Base-by-base conservation (phyloP, 2,329 filamentous ascomycete species). In the Penicillium sp. region DNA sequence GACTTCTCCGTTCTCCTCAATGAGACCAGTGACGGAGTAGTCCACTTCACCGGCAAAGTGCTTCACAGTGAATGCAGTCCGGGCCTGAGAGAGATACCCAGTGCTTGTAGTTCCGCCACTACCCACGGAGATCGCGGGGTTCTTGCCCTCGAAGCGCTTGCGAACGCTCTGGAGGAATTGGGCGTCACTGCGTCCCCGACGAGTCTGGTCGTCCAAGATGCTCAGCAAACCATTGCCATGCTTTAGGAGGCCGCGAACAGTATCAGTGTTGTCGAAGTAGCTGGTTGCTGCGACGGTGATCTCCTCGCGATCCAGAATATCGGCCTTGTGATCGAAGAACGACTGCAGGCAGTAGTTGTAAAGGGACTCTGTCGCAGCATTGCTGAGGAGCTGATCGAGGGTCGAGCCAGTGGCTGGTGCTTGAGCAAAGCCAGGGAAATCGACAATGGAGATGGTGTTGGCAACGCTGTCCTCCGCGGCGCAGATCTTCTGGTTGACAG, bases 41-140 rank as follows among this genome's bases (percentile, higher is more conserved):
- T 99, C 95, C 5, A 99, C 92, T 75, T 98, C 95, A 55, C 95
- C 95, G 42, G 94, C 94, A 77, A 96, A 99, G 78, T 99, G 95
- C 77, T 91, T 93, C 60, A 99, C 89, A 0, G 93, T 93, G 79
- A 99, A 99, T 10, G 86, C 86, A 5, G 92, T 90, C 0, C 91
- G 84, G 0, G 87, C 85, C 64, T 92, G 89, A 0, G 93, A 94
- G 54, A 89, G 82, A 77, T 97, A 97, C 76, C 97, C 97, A 80
- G 91, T 95, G 56, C 93, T 93, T 6, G 92, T 92, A 65, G 89
- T 88, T 0, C 88, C 93, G 1, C 91, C 83, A 51, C 89, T 88
- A 57, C 89, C 87, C 4, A 96, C 91, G 2, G 88, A 83, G 62
- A 99, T 97, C 28, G 94, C 91, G 0, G 92, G 89, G 73, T 97